Conservation (phyloP, 306 rosid genomes). For the Quercus alba region DNA sequence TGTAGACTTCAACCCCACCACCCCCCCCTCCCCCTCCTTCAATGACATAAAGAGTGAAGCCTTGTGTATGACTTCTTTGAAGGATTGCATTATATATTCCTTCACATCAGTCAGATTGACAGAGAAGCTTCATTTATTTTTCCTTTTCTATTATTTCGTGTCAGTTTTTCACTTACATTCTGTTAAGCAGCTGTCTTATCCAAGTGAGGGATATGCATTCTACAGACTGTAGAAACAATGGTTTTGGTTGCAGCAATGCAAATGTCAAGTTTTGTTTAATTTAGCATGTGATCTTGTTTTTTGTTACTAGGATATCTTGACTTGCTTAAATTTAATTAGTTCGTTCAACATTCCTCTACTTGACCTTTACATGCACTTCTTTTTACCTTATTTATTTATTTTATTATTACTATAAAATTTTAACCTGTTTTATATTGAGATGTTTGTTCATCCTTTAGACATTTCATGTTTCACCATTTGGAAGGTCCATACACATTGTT, state of each 20-base stretch:
- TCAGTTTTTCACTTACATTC: background rate
- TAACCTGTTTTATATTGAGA: too few species aligned
- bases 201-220: background rate
- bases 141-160: background rate
- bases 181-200: background rate
- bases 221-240: background rate
- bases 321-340: too few species aligned
- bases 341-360: too few species aligned
- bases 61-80: background rate
- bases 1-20: background rate
- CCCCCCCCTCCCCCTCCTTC: too few species aligned
- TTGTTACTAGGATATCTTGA: background rate
- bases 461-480: too few species aligned
- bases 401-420: too few species aligned
- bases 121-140: slow-evolving; percentile 1
- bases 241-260: background rate
- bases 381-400: too few species aligned
- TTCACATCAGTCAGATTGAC: background rate
- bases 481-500: too few species aligned
- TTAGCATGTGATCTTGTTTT: background rate
- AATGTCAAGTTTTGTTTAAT: background rate
- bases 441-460: too few species aligned
- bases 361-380: too few species aligned
- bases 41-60: background rate
- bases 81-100: background rate